Conservation (phyloP, 2,329 filamentous ascomycete genomes). For the Alternaria brassicicola region DNA sequence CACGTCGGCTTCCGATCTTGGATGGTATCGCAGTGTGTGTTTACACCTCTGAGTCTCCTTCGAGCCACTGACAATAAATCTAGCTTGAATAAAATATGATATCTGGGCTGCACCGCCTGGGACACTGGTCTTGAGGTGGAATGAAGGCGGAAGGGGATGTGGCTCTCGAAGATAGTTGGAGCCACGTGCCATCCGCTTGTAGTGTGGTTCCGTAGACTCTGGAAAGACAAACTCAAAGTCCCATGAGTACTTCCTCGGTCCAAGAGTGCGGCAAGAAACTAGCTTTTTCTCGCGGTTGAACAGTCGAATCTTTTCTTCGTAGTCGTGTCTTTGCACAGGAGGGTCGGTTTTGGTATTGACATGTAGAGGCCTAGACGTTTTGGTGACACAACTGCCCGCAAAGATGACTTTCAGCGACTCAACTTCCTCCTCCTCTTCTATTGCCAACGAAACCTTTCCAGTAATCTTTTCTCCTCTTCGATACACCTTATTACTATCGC, state of each 20-base stretch:
- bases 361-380: conserved; percentile 37
- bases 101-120: conserved; percentile 39
- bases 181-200: conserved; percentile 35
- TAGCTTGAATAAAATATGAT: conserved; percentile 40
- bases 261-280: conserved; percentile 23
- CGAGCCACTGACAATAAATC: conserved; percentile 22
- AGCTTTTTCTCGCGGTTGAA: conserved; percentile 40
- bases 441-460: conserved; percentile 39
- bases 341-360: conserved; percentile 22
- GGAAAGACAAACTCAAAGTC: conserved; percentile 46
- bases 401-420: conserved; percentile 40
- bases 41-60: conserved; percentile 26
- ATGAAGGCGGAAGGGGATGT: conserved; percentile 44
- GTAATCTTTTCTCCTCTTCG: conserved; percentile 43
- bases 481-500: conserved; percentile 37
- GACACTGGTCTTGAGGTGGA: conserved; percentile 33
- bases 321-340: conserved; percentile 26
- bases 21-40: conserved; percentile 36
- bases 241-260: conserved; percentile 41
- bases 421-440: conserved; percentile 37
- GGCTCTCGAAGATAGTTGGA: conserved; percentile 39
- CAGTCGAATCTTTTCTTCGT: conserved; percentile 37
- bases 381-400: conserved; percentile 41
- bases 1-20: conserved; percentile 20
- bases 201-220: conserved; percentile 35